Conservation (phyloP, 2,329 filamentous ascomycete species). For the Arthrobotrys conoides region DNA sequence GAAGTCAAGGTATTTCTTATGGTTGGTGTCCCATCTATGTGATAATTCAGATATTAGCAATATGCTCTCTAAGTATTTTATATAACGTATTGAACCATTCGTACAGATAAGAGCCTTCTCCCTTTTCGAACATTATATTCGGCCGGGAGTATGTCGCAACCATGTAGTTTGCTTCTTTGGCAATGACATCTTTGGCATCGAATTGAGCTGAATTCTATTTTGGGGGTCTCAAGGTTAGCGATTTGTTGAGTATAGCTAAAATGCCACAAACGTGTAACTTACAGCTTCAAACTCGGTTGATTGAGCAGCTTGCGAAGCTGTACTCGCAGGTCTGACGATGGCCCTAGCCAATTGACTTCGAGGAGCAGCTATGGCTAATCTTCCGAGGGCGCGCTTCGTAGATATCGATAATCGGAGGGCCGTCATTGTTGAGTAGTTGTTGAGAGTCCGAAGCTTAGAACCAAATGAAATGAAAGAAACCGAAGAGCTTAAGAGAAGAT, state of each 20-base stretch:
- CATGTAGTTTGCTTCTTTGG: constrained; percentile 81
- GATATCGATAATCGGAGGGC: constrained; percentile 45
- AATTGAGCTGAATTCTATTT: constrained; percentile 10
- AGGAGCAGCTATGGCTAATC: constrained; percentile 30
- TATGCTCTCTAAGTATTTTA: neutral
- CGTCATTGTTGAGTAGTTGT: constrained; percentile 15
- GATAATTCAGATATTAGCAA: neutral
- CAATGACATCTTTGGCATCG: constrained; percentile 52
- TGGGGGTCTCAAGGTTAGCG: neutral
- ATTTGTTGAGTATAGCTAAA: neutral
- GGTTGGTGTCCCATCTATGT: constrained; percentile 82
- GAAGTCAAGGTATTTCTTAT: constrained; percentile 90
- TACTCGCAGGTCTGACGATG: constrained; percentile 31
- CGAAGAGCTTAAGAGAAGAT: neutral
- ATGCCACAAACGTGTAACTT: constrained; percentile 3
- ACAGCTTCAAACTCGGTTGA: constrained; percentile 37
- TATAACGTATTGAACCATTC: neutral
- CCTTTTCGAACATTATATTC: constrained; percentile 88
- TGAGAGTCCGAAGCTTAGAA: neutral
- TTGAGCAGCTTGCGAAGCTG: constrained; percentile 31
- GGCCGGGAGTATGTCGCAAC: constrained; percentile 94
- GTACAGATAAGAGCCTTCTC: constrained; percentile 82
- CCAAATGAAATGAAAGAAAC: constrained; percentile 1
- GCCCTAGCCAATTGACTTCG: constrained; percentile 32
- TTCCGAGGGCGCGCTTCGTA: constrained; percentile 35